Evolutionary conservation across 2,329 filamentous ascomycete species (phyloP).

Genomic region (Paecilomyces variotii): DNA sequence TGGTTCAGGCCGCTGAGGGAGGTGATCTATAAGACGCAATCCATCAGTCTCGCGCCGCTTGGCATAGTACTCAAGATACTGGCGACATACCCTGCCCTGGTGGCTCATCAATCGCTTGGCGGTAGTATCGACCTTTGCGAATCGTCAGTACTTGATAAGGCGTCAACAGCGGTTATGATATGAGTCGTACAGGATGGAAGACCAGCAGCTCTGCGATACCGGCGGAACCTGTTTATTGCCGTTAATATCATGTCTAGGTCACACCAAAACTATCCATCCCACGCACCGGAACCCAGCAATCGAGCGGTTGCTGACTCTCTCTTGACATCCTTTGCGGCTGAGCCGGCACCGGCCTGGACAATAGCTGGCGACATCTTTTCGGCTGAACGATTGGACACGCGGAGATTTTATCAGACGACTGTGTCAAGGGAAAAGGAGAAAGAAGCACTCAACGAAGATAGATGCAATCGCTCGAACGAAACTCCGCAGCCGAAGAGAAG

Average conservation of each 20-base stretch:
- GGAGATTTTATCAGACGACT: not conserved
- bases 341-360: constrained; percentile 27
- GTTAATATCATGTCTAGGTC: constrained; percentile 6
- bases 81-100: constrained; percentile 57
- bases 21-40: constrained; percentile 41
- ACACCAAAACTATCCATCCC: constrained; percentile 12
- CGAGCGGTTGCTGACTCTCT: constrained; percentile 85
- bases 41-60: constrained; percentile 3
- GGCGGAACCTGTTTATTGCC: constrained; percentile 59
- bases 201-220: constrained; percentile 88
- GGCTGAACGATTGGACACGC: not conserved
- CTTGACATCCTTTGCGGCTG: constrained; percentile 57
- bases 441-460: not conserved
- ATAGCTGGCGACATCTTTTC: constrained; percentile 49
- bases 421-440: not conserved
- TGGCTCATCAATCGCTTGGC: constrained; percentile 99
- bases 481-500: constrained; percentile 9
- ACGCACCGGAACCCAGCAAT: constrained; percentile 79
- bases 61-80: not conserved
- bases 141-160: constrained; percentile 13
- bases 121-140: constrained; percentile 78
- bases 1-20: constrained; percentile 63
- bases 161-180: not conserved
- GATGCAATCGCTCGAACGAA: not conserved
- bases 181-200: constrained; percentile 69